Conservation (phyloP, 257 asterid genomes). For the Solanum lycopersicoides region DNA sequence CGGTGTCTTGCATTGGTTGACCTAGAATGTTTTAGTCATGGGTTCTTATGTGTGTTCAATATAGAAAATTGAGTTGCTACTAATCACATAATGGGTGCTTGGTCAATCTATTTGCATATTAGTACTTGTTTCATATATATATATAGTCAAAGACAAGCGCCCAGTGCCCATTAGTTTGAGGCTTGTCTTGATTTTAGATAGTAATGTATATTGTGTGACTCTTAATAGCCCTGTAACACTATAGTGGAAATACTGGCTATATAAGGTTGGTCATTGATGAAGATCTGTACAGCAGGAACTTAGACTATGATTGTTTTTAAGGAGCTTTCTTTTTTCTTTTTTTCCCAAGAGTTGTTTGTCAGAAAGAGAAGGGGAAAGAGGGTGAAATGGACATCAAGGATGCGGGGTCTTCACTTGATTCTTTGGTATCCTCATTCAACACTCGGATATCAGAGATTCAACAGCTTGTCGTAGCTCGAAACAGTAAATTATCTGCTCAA, state of each 20-base stretch:
- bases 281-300: not conserved
- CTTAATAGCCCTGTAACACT: not conserved
- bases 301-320: not conserved
- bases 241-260: not conserved
- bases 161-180: not conserved
- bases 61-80: not conserved
- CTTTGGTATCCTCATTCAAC: constrained; percentile 70
- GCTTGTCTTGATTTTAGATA: not conserved
- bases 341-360: not conserved
- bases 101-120: not conserved
- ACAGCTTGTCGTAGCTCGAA: constrained; percentile 85
- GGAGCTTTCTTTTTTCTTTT: not conserved
- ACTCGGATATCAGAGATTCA: constrained; percentile 71
- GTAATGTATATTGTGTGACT: not conserved
- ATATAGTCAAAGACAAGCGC: not conserved
- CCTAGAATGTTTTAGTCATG: not conserved
- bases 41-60: not conserved
- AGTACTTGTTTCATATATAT: not conserved
- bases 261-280: not conserved
- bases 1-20: not conserved
- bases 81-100: not conserved
- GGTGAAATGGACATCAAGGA: constrained; percentile 52
- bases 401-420: constrained; percentile 73
- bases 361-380: not conserved
- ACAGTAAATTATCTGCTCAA: constrained; percentile 35